Conservation (phyloP, 2,329 filamentous ascomycete genomes). For the Onygenales sp. region DNA sequence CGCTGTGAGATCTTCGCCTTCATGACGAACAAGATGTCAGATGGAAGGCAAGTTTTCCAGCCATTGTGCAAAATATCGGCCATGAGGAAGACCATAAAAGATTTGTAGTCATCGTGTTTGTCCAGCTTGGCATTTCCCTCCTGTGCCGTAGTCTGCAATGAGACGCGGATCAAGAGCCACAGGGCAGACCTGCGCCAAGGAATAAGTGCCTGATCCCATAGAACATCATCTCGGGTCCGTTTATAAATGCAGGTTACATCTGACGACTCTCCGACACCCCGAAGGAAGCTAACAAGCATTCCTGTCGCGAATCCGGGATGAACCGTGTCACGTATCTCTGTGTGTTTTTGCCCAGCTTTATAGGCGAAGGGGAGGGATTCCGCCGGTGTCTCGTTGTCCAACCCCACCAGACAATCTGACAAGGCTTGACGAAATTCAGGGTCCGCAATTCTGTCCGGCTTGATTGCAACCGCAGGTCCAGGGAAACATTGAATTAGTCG, state of each 20-base stretch:
- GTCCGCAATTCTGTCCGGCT: conserved; percentile 14
- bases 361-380: neutral
- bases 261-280: conserved; percentile 20
- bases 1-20: conserved; percentile 33
- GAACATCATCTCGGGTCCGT: conserved; percentile 40
- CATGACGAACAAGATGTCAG: conserved; percentile 29
- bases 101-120: conserved; percentile 35
- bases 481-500: conserved; percentile 40
- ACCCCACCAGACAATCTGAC: conserved; percentile 22
- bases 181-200: conserved; percentile 46
- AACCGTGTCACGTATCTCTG: neutral
- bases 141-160: conserved; percentile 40
- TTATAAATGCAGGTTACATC: conserved; percentile 1
- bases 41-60: neutral
- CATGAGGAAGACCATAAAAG: conserved; percentile 41
- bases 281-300: conserved; percentile 34
- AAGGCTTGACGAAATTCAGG: conserved; percentile 19
- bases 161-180: conserved; percentile 48
- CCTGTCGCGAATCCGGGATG: conserved; percentile 44
- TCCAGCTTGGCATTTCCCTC: conserved; percentile 26
- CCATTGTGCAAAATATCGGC: conserved; percentile 23
- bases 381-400: conserved; percentile 24
- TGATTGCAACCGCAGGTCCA: conserved; percentile 27
- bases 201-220: conserved; percentile 26
- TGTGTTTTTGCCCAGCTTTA: neutral